Conservation (phyloP, 345 rosid genomes). For the Bruguiera sexangula region DNA sequence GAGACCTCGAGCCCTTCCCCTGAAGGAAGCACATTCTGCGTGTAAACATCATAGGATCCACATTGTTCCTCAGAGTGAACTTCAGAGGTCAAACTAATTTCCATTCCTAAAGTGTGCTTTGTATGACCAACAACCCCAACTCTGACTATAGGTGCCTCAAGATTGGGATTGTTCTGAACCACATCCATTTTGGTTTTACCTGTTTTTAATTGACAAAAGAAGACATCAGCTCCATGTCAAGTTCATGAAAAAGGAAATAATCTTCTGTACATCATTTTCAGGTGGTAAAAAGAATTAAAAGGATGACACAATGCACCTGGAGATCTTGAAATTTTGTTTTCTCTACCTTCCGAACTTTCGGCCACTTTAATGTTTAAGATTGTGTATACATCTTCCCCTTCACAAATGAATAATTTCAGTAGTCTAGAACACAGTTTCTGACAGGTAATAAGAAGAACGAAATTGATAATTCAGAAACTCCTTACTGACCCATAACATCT, state of each 20-base stretch:
- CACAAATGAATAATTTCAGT: not conserved
- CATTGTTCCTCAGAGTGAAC: conserved; percentile 13
- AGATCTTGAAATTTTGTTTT: conserved; percentile 16
- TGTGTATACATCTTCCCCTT: conserved; percentile 12
- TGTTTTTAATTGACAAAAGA: conserved; percentile 25
- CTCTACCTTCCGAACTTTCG: conserved; percentile 16
- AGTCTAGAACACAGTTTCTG: not conserved
- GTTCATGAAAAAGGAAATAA: not conserved
- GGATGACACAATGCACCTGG: conserved; percentile 27
- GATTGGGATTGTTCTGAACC: conserved; percentile 18
- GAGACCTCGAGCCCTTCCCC: conserved; percentile 20
- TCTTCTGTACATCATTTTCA: not conserved
- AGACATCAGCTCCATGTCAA: conserved; percentile 9
- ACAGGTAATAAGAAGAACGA: no score
- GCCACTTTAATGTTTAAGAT: conserved; percentile 2
- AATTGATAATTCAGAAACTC: no score
- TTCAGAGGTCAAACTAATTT: conserved; percentile 25
- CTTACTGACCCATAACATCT: no score
- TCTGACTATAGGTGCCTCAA: conserved; percentile 17
- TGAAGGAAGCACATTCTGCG: conserved; percentile 12
- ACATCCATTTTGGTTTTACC: conserved; percentile 26
- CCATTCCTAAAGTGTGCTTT: conserved; percentile 22
- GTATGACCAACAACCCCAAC: conserved; percentile 24
- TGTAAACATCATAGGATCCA: conserved; percentile 23
- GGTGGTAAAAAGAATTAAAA: not conserved